Conservation (phyloP, 495 filamentous ascomycete species). For the Haplographium delicatum region DNA sequence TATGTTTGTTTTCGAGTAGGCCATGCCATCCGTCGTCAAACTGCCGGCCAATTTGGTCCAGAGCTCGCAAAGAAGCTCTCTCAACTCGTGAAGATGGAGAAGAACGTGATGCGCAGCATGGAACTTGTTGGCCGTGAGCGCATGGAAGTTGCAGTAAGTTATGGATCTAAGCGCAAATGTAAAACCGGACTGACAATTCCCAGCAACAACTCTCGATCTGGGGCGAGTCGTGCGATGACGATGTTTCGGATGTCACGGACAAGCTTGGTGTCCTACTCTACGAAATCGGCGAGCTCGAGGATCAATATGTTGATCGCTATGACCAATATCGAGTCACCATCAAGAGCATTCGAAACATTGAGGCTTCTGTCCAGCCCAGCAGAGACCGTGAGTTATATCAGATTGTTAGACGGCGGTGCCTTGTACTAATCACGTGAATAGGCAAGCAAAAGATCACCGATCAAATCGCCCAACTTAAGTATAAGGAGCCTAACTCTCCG, state of each 20-base stretch:
- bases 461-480: constrained; percentile 97
- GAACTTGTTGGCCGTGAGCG: constrained; percentile 90
- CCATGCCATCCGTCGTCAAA: constrained; percentile 86
- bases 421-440: constrained; percentile 29
- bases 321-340: constrained; percentile 99
- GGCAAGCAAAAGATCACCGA: constrained; percentile 99
- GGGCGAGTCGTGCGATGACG: constrained; percentile 94
- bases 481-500: constrained; percentile 97
- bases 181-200: constrained; percentile 4
- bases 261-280: constrained; percentile 94
- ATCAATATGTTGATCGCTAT: constrained; percentile 96
- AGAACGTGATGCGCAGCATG: constrained; percentile 99
- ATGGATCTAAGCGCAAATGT: constrained; percentile 1
- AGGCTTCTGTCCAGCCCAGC: constrained; percentile 96
- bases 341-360: constrained; percentile 98
- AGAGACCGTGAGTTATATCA: constrained; percentile 72
- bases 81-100: constrained; percentile 99
- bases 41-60: constrained; percentile 91
- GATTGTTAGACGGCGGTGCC: background rate
- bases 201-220: constrained; percentile 98
- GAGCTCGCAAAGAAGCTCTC: constrained; percentile 96
- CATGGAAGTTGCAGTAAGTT: constrained; percentile 92
- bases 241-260: constrained; percentile 97
- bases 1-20: constrained; percentile 48
- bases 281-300: constrained; percentile 97